Conservation (phyloP, 257 asterid species). For the Solanum etuberosum region DNA sequence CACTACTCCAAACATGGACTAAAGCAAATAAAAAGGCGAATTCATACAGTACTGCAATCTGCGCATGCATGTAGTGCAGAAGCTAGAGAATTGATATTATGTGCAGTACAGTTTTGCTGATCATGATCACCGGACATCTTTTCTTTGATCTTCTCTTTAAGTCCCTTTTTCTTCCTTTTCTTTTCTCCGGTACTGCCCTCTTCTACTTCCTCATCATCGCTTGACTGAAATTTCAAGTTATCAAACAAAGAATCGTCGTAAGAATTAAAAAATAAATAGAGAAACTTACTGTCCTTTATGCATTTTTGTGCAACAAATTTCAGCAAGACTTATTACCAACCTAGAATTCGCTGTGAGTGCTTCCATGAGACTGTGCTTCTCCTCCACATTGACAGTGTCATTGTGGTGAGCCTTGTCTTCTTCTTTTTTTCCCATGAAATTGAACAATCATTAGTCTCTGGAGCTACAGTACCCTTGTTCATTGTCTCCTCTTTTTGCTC, state of each 20-base stretch:
- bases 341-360: no score
- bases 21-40: not conserved
- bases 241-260: not conserved
- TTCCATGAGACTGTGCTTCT: slow-evolving; percentile 19
- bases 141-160: slow-evolving; percentile 3
- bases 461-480: not conserved
- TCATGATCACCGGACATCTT: slow-evolving; percentile 5
- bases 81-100: no score
- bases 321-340: no score
- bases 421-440: slow-evolving; percentile 19
- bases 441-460: slow-evolving; percentile 1
- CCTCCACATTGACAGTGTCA: not conserved
- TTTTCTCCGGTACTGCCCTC: slow-evolving; percentile 26
- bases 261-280: not conserved
- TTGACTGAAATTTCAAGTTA: slow-evolving; percentile 17
- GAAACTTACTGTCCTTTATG: not conserved
- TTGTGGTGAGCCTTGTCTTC: not conserved
- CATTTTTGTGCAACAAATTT: not conserved
- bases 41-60: not conserved
- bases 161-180: slow-evolving; percentile 33
- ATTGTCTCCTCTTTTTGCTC: slow-evolving; percentile 6
- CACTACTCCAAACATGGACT: no score
- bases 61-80: not conserved
- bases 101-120: no score
- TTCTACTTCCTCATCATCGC: slow-evolving; percentile 37